phyloP scores from a whole-genome alignment of 768 basidiomycete genomes.

The Lactarius deliciosus region DNA sequence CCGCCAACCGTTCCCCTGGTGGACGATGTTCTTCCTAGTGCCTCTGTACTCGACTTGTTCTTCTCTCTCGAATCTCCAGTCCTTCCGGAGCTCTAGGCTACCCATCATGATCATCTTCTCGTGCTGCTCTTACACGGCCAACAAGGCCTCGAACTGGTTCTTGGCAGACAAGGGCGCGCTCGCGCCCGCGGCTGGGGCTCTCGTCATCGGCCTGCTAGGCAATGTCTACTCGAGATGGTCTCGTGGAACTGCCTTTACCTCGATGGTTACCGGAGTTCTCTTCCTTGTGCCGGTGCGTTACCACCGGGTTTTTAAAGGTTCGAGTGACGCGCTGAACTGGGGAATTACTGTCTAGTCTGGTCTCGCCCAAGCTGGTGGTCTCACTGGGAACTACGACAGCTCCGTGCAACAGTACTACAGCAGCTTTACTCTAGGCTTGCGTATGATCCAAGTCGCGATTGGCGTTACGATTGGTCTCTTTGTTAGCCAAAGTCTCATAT shows the following conservation, averaged over 20 bases:
- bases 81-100: constrained; percentile 65
- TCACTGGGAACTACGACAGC: constrained; percentile 58
- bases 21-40: constrained; percentile 75
- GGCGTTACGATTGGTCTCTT: constrained; percentile 86
- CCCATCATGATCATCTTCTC: constrained; percentile 77
- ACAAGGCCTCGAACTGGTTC: constrained; percentile 57
- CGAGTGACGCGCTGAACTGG: neutral
- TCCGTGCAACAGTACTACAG: constrained; percentile 71
- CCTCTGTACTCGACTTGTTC: constrained; percentile 73
- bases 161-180: constrained; percentile 70
- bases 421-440: constrained; percentile 75
- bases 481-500: constrained; percentile 76
- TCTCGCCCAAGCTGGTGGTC: constrained; percentile 71
- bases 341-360: constrained; percentile 51
- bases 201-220: constrained; percentile 75
- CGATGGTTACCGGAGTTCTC: constrained; percentile 92
- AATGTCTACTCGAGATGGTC: constrained; percentile 77
- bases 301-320: constrained; percentile 1
- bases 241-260: constrained; percentile 81
- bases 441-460: constrained; percentile 82
- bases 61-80: constrained; percentile 76
- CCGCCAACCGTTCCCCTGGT: constrained; percentile 76
- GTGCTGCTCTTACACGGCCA: constrained; percentile 71
- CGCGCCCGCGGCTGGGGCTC: constrained; percentile 74
- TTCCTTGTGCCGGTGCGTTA: constrained; percentile 80